phyloP scores from a whole-genome alignment of 2,329 filamentous ascomycete species.

The Trichophyton verrucosum region DNA sequence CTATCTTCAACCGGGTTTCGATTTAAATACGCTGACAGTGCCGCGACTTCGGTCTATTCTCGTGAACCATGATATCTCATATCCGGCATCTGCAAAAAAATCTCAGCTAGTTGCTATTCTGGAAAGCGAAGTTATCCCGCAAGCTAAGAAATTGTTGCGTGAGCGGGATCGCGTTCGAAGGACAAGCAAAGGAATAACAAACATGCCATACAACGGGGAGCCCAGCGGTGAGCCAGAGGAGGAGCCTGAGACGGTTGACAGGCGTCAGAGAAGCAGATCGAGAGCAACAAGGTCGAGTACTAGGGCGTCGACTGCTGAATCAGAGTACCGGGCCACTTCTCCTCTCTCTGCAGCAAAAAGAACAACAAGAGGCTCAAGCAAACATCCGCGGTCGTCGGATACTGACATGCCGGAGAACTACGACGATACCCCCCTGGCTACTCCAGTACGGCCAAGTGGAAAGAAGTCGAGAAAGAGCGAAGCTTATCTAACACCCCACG shows the following conservation, averaged over 20 bases:
- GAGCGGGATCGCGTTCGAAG: constrained; percentile 68
- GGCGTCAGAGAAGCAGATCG: constrained; percentile 40
- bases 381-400: constrained; percentile 42
- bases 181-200: constrained; percentile 71
- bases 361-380: constrained; percentile 33
- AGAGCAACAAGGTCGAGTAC: constrained; percentile 28
- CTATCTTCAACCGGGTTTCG: constrained; percentile 79
- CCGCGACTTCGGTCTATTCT: constrained; percentile 83
- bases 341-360: constrained; percentile 37
- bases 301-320: constrained; percentile 34
- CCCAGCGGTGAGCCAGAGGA: constrained; percentile 51
- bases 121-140: constrained; percentile 62
- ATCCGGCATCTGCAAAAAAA: constrained; percentile 86
- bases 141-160: constrained; percentile 62
- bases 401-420: constrained; percentile 38
- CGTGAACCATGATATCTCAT: constrained; percentile 73
- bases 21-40: constrained; percentile 70
- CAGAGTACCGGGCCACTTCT: constrained; percentile 21
- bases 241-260: constrained; percentile 39
- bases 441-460: constrained; percentile 34
- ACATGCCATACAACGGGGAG: constrained; percentile 54
- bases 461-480: constrained; percentile 42
- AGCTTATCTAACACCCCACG: constrained; percentile 21
- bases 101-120: constrained; percentile 74
- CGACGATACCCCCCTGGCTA: constrained; percentile 20